These are phyloP conservation scores for Aspergillus asperescens DNA, from an alignment of 495 filamentous ascomycete species.

Conservation along the genomic window DNA sequence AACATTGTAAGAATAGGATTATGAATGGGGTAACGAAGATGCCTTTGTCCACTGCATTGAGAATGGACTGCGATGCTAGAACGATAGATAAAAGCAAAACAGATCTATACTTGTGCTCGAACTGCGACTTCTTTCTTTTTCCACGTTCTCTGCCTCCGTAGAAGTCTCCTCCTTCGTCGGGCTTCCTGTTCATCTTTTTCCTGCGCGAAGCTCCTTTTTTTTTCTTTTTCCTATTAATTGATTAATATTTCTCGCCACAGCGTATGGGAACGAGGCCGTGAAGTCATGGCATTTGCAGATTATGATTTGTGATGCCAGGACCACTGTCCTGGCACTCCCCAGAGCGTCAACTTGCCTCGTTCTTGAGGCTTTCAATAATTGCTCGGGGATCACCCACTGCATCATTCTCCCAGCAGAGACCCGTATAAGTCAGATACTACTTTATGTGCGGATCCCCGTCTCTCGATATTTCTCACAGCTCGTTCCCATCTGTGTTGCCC, in stretches of 20 bases:
- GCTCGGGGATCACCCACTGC: conserved; percentile 8
- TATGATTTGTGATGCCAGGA: conserved; percentile 1
- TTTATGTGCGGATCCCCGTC: conserved; percentile 13
- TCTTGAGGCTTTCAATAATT: conserved; percentile 7
- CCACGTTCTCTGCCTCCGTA: not conserved
- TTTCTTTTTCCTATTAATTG: conserved; percentile 8
- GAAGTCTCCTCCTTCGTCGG: not conserved
- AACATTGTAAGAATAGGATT: conserved; percentile 1
- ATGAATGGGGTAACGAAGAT: not conserved
- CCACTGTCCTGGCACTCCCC: not conserved
- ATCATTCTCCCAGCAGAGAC: not conserved
- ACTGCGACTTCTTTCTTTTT: too few species aligned
- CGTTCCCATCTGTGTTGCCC: conserved; percentile 1
- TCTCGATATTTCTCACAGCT: not conserved
- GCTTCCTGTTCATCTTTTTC: conserved; percentile 5
- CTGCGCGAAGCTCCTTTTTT: conserved; percentile 6
- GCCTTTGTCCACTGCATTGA: not conserved
- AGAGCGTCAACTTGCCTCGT: not conserved
- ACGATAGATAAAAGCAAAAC: conserved; percentile 10
- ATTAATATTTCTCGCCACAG: conserved; percentile 4
- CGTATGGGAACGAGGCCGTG: not conserved
- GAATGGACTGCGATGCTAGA: not conserved
- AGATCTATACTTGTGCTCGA: conserved; percentile 8
- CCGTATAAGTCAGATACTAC: conserved; percentile 20
- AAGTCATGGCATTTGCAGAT: not conserved